Base-by-base conservation (phyloP, 441 rosid species). In the Raphanus hybrid region DNA sequence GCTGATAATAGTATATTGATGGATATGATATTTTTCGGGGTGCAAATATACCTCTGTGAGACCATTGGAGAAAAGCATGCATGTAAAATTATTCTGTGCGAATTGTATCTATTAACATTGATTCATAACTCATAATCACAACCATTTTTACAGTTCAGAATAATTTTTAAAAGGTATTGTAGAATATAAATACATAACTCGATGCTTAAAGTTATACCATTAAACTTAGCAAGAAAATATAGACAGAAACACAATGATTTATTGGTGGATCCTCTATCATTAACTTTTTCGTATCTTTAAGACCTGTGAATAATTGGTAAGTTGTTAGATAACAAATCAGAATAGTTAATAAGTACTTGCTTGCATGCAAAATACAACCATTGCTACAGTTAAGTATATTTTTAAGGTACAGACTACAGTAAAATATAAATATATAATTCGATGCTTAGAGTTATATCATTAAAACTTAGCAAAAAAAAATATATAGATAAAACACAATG, bases 21-120 rank as follows among this genome's bases (percentile, higher is more conserved):
- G 67, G 67, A 29, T 29, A 50, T 61, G 48, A 2, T 41, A 41
- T 41, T 69, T 52, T 73, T 67, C 77, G 72, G 73, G 68, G 63
- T 59, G 60, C 34, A 29, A 29, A 29, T 4, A 29, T 29, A 55
- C 45, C 10, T 71, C 9, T 26, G 64, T 52, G 70, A 16, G 27
- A 32, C n/a, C 52, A 67, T 52, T 67, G 61, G 65, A 39, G n/a
- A 68, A 52, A 52, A 6, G 39, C 39, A 35, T 35, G 1, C 64
- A 48, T 26, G 15, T 23, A 15, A 18, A 12, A 62, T 16, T 14
- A 45, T 58, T 58, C 9, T 10, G 54, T 41, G 60, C 18, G 15
- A 64, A 18, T 27, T 29, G 34, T 23, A 58, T 58, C 39, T 35
- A 35, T 58, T 58, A 64, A 60, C 34, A 34, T 15, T 43, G 48